These are phyloP conservation scores for Artomyces pyxidatus DNA, from an alignment of 768 basidiomycete species.

Conservation along the genomic window DNA sequence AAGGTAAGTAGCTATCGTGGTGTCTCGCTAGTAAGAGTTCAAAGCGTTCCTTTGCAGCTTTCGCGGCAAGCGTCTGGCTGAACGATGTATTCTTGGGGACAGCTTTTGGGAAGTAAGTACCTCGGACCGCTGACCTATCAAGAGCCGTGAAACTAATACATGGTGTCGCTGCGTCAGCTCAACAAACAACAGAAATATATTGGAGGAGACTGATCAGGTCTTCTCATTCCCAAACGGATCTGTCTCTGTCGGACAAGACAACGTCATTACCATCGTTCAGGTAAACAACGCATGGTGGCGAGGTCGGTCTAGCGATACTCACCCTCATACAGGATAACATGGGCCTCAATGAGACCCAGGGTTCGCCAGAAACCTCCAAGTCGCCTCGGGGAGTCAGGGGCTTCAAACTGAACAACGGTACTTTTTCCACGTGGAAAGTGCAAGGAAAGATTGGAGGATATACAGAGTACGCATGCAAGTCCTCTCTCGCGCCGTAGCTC, in stretches of 20 bases:
- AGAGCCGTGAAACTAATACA: not conserved
- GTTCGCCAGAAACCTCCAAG: constrained; percentile 46
- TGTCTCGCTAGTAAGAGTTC: constrained; percentile 1
- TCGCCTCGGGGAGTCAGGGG: constrained; percentile 75
- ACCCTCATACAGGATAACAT: constrained; percentile 54
- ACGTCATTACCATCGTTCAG: constrained; percentile 73
- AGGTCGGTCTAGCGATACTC: not conserved
- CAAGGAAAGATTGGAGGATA: constrained; percentile 41
- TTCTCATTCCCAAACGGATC: constrained; percentile 56
- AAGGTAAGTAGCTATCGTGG: constrained; percentile 35
- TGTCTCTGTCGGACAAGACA: constrained; percentile 45
- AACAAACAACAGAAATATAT: constrained; percentile 50
- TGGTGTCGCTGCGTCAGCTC: constrained; percentile 34
- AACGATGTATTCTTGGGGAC: constrained; percentile 67
- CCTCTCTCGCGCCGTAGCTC: not conserved
- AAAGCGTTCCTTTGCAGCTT: constrained; percentile 34
- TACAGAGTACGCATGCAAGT: constrained; percentile 21
- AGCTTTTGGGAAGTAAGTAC: constrained; percentile 62
- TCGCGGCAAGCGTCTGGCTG: constrained; percentile 78
- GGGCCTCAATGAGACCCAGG: constrained; percentile 61
- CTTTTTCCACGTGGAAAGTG: constrained; percentile 34
- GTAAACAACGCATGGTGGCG: constrained; percentile 25
- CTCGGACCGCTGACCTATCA: not conserved
- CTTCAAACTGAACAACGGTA: constrained; percentile 57
- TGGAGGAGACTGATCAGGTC: constrained; percentile 60